Conservation (phyloP, 805 yeast species). For the Kodamaea laetipori region DNA sequence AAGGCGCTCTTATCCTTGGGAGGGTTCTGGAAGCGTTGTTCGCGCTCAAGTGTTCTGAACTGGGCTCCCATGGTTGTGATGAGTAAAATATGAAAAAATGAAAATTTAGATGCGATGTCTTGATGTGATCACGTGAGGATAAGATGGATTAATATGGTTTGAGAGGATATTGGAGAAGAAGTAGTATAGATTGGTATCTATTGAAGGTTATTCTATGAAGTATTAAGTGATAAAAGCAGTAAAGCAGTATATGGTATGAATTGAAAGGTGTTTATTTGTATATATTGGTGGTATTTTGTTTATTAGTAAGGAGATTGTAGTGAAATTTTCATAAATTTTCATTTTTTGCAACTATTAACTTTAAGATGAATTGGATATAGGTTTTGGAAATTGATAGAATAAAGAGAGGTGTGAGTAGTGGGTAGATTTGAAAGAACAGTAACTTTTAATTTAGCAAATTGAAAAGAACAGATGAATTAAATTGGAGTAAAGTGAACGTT, state of each 20-base stretch:
- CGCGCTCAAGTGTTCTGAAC: conserved; percentile 85
- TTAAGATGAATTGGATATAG: too few species aligned
- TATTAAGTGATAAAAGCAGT: too few species aligned
- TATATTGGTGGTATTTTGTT: too few species aligned
- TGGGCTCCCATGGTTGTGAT: conserved; percentile 50
- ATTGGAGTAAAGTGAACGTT: too few species aligned
- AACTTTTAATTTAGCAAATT: too few species aligned
- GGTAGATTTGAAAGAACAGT: too few species aligned
- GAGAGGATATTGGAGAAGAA: background rate
- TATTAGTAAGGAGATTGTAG: background rate
- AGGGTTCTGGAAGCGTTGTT: conserved; percentile 80
- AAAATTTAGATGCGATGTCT: conserved; percentile 6
- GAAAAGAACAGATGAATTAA: too few species aligned
- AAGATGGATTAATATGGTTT: background rate
- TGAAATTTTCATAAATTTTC: background rate
- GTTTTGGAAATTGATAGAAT: too few species aligned
- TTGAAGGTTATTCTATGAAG: too few species aligned
- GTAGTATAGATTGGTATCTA: background rate
- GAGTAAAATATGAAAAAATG: conserved; percentile 1
- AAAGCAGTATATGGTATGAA: too few species aligned
- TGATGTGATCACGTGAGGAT: conserved; percentile 3
- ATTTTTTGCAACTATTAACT: background rate
- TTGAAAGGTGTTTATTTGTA: too few species aligned
- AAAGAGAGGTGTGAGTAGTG: too few species aligned
- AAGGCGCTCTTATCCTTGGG: conserved; percentile 82